Evolutionary conservation across 108 stramenopile species (phyloP).

Genomic region (Nitzschia putrida): DNA sequence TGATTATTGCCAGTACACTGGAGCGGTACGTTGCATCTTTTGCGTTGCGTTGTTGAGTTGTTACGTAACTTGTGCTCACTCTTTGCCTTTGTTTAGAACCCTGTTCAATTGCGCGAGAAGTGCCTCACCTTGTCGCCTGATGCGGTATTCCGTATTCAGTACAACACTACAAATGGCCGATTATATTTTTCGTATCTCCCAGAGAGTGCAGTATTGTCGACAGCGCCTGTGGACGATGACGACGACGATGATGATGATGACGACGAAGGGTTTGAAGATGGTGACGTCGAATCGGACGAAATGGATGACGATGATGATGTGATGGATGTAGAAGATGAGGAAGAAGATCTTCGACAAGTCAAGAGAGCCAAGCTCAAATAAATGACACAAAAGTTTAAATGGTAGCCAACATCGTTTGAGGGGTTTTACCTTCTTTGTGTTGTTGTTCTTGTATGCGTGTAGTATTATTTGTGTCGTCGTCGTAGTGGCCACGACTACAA

Average conservation of each 20-base stretch:
- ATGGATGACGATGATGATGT: constrained; percentile 35
- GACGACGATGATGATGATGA: constrained; percentile 38
- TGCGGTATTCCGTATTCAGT: constrained; percentile 74
- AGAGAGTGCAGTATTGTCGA: constrained; percentile 43
- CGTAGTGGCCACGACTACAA: too few relatives aligned
- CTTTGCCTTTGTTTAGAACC: constrained; percentile 41
- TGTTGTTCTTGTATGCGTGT: too few relatives aligned
- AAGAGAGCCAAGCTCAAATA: constrained; percentile 26
- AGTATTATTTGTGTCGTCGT: too few relatives aligned
- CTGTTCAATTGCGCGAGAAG: constrained; percentile 52
- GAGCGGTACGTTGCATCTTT: constrained; percentile 33
- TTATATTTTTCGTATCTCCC: constrained; percentile 77
- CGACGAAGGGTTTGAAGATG: constrained; percentile 31
- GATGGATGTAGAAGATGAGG: constrained; percentile 46
- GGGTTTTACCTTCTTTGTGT: too few relatives aligned
- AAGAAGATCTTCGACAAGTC: constrained; percentile 43
- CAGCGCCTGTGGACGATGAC: constrained; percentile 35
- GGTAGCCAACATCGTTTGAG: too few relatives aligned
- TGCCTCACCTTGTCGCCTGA: constrained; percentile 57
- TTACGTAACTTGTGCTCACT: background rate
- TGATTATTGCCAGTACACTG: constrained; percentile 62
- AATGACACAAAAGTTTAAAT: background rate
- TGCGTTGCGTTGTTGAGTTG: background rate
- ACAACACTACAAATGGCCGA: constrained; percentile 44
- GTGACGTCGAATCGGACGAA: constrained; percentile 29